phyloP scores from a whole-genome alignment of 2,329 filamentous ascomycete species.

The Blastomyces silverae region DNA sequence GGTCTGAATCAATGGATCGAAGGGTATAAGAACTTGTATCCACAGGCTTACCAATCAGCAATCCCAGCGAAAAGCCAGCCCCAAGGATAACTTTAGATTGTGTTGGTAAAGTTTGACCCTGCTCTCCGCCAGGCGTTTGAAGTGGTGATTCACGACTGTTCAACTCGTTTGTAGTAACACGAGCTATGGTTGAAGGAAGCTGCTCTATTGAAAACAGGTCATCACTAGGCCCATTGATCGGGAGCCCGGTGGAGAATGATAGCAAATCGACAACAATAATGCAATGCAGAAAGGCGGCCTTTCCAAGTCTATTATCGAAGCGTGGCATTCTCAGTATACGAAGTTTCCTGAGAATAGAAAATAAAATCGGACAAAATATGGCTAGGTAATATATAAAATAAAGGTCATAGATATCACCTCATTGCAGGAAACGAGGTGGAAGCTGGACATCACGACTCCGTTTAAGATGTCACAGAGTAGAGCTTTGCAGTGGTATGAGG shows the following conservation, averaged over 20 bases:
- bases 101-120: not conserved
- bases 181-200: not conserved
- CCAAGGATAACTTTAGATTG: not conserved
- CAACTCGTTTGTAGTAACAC: not conserved
- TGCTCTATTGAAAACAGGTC: not conserved
- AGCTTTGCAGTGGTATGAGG: not conserved
- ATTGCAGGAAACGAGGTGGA: not conserved
- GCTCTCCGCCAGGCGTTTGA: not conserved
- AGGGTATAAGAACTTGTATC: not conserved
- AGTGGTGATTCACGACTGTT: not conserved
- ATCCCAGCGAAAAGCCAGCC: not conserved
- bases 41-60: not conserved
- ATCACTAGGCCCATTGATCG: not conserved
- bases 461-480: not conserved
- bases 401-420: not conserved
- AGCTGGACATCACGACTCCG: not conserved
- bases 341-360: not conserved
- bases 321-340: not conserved
- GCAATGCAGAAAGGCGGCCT: not conserved
- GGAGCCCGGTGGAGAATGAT: not conserved
- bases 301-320: not conserved
- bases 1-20: not conserved
- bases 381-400: not conserved
- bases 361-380: not conserved
- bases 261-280: not conserved